These are phyloP conservation scores for Aspergillus heteromorphus DNA, from an alignment of 495 filamentous ascomycete species.

Conservation along the genomic window DNA sequence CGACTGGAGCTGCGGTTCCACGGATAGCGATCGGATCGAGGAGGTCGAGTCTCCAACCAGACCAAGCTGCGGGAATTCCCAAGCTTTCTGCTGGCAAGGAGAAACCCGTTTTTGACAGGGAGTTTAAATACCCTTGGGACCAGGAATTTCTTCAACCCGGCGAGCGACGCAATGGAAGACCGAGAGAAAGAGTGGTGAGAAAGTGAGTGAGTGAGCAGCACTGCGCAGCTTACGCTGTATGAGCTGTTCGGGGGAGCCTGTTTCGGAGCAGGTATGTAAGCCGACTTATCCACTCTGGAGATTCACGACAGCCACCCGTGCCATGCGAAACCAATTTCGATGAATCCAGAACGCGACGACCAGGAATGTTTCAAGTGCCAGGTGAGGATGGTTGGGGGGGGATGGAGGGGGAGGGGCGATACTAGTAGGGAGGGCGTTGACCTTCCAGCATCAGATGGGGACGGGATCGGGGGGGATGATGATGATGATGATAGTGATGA, in stretches of 20 bases:
- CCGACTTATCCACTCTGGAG: conserved; percentile 17
- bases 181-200: not conserved
- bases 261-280: conserved; percentile 18
- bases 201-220: not conserved
- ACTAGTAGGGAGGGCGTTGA: not conserved
- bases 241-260: conserved; percentile 12
- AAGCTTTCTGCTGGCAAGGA: conserved; percentile 18
- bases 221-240: conserved; percentile 14
- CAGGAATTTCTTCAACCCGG: not conserved
- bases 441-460: not conserved
- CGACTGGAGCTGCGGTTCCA: conserved; percentile 28
- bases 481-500: not conserved
- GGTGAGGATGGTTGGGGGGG: not conserved
- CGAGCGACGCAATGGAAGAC: not conserved
- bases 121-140: conserved; percentile 10
- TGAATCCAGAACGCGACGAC: not conserved
- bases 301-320: conserved; percentile 13
- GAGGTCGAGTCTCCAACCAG: conserved; percentile 14
- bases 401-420: not conserved
- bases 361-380: conserved; percentile 2
- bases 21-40: conserved; percentile 22
- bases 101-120: conserved; percentile 13
- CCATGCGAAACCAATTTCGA: conserved; percentile 9
- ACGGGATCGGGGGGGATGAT: conserved; percentile 2
- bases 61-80: conserved; percentile 27